These are phyloP conservation scores for Saccharomyces mikatae DNA, from an alignment of 805 yeast species.

Conservation along the genomic window DNA sequence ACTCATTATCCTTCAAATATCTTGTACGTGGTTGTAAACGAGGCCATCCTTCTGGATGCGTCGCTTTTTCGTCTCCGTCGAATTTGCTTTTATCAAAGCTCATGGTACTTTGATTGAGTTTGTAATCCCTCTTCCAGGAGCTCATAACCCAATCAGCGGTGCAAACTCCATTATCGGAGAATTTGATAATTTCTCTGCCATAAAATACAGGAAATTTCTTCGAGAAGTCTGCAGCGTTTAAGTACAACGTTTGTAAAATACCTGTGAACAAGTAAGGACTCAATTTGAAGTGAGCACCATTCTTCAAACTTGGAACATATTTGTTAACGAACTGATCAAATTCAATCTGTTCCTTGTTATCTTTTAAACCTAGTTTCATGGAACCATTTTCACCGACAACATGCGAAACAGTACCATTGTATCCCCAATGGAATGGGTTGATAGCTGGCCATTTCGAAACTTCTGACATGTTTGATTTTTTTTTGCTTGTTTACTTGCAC, in stretches of 20 bases:
- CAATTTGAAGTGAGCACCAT: conserved; percentile 45
- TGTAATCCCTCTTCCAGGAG: conserved; percentile 20
- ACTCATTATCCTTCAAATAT: conserved; percentile 43
- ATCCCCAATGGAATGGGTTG: conserved; percentile 30
- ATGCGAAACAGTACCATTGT: conserved; percentile 28
- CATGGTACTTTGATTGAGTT: conserved; percentile 7
- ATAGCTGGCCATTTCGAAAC: conserved; percentile 11
- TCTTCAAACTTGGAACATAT: conserved; percentile 38
- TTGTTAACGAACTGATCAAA: conserved; percentile 20
- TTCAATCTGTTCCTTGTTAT: conserved; percentile 10
- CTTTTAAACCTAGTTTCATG: conserved; percentile 16
- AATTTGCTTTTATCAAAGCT: conserved; percentile 24
- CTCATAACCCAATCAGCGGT: conserved; percentile 61
- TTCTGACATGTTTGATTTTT: neutral
- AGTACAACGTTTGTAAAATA: conserved; percentile 66
- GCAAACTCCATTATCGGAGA: conserved; percentile 61
- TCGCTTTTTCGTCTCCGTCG: conserved; percentile 32
- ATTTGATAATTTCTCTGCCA: conserved; percentile 57
- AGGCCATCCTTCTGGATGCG: conserved; percentile 46
- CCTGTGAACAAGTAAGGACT: conserved; percentile 66
- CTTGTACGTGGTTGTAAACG: conserved; percentile 63
- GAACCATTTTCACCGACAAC: conserved; percentile 19
- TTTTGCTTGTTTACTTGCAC: neutral
- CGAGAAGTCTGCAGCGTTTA: conserved; percentile 48
- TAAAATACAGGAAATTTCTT: conserved; percentile 52